Evolutionary conservation across 2,329 filamentous ascomycete genomes (phyloP).

Genomic region (Triangularia verruculosa): DNA sequence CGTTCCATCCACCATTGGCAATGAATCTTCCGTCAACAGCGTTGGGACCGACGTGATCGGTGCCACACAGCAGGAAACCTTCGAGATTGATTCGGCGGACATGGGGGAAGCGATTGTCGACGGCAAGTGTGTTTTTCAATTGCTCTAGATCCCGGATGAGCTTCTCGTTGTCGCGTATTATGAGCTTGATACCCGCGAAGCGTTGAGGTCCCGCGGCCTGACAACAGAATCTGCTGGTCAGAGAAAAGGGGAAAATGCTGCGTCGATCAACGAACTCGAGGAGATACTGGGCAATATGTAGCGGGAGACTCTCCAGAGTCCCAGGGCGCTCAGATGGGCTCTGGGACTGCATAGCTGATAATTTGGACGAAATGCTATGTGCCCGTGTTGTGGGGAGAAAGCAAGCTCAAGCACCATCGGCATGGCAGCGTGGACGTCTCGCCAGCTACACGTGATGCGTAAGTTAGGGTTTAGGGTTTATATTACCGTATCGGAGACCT

Average conservation of each 20-base stretch:
- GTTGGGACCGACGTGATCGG: neutral
- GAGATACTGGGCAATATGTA: constrained; percentile 4
- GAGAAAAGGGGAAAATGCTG: constrained; percentile 1
- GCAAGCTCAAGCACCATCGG: neutral
- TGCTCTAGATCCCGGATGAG: neutral
- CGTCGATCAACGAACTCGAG: neutral
- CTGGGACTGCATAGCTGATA: neutral
- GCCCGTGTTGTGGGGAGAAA: neutral
- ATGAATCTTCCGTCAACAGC: neutral
- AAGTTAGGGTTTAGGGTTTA: too few species aligned
- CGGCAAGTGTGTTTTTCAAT: neutral
- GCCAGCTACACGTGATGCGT: neutral
- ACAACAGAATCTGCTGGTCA: constrained; percentile 4
- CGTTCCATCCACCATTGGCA: neutral
- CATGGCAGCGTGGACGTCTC: neutral
- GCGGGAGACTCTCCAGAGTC: constrained; percentile 2
- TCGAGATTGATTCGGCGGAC: neutral
- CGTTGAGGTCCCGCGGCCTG: constrained; percentile 1
- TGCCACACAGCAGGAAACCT: neutral
- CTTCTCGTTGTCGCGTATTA: neutral
- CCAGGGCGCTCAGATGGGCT: neutral
- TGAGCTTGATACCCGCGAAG: neutral
- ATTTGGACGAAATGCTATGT: neutral
- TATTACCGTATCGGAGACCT: too few species aligned
- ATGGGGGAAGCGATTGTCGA: neutral